Evolutionary conservation across 768 basidiomycete species (phyloP), one percentile per base, ranked within the genome.

Genomic region (Termitomyces bulborhizus): DNA sequence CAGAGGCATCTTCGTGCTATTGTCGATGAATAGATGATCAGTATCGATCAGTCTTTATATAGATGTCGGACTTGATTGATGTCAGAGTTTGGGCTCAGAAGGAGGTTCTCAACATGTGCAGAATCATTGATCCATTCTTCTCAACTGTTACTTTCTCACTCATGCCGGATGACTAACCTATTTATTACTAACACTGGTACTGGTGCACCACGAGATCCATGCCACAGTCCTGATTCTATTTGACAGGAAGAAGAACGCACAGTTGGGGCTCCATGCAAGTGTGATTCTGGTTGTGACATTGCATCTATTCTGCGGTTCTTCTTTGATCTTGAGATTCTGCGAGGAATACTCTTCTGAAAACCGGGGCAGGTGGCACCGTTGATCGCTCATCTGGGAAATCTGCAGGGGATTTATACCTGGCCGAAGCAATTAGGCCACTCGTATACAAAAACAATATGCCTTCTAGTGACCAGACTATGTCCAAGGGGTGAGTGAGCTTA

Each of bases 401-500:
- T 1, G 44, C 50, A 12, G 41, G 58, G n/a, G n/a, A 59, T 36
- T 43, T 26, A 29, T 54, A 55, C 21, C 58, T 59, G 7, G 6
- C 6, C 1, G 36, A 37, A n/a, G n/a, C n/a, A n/a, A n/a, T n/a
- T n/a, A n/a, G n/a, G n/a, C 34, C 34, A 12, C 12, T 34, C 6
- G 12, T 11, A 34, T 37, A 15, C 36, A 15, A 16, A 37, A 37
- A 15, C 16, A 16, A 37, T 16, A 43, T 46, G 74, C 67, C 66
- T 68, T 24, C 80, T 80, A 0, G 76, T 79, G 41, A 80, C 60
- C 32, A 83, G 43, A 0, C 81, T 80, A 12, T 78, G 69, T 2
- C 73, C 79, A 18, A 82, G 70, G 0, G 82, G 82, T 8, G 73
- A 70, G 58, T 80, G 80, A 1, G 74, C 75, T 8, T 21, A 82